Evolutionary conservation across 2,329 filamentous ascomycete genomes (phyloP).

Genomic region (Intubia oerlemansii): DNA sequence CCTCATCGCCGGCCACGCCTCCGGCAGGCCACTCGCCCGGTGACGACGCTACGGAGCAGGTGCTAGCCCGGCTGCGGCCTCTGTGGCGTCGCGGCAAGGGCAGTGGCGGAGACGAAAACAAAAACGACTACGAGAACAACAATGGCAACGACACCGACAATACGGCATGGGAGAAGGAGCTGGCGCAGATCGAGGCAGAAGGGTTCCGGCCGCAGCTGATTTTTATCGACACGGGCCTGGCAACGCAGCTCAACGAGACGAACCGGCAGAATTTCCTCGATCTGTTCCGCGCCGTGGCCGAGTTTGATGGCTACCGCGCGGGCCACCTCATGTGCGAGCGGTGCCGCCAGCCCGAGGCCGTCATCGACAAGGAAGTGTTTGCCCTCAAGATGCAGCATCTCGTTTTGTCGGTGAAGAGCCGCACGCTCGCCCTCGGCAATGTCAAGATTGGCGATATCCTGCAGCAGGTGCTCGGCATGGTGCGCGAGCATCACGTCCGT

Average conservation of each 20-base stretch:
- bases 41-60: constrained; percentile 82
- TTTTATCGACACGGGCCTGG: constrained; percentile 91
- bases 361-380: constrained; percentile 77
- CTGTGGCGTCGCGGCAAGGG: constrained; percentile 36
- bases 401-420: constrained; percentile 72
- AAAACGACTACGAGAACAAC: no score
- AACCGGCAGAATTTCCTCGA: constrained; percentile 88
- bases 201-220: constrained; percentile 87
- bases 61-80: constrained; percentile 60
- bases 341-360: constrained; percentile 77
- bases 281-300: constrained; percentile 84
- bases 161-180: constrained; percentile 52
- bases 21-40: no score
- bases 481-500: constrained; percentile 75
- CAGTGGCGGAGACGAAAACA: no score
- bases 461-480: constrained; percentile 79
- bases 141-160: no score
- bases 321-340: constrained; percentile 92
- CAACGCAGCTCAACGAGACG: constrained; percentile 72
- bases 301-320: constrained; percentile 91
- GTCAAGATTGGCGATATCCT: constrained; percentile 93
- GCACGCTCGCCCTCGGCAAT: constrained; percentile 77
- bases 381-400: constrained; percentile 94
- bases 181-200: constrained; percentile 60
- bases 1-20: constrained; percentile 15